These are phyloP conservation scores for Pterocarpus santalinus DNA, from an alignment of 306 rosid species.

Conservation along the genomic window DNA sequence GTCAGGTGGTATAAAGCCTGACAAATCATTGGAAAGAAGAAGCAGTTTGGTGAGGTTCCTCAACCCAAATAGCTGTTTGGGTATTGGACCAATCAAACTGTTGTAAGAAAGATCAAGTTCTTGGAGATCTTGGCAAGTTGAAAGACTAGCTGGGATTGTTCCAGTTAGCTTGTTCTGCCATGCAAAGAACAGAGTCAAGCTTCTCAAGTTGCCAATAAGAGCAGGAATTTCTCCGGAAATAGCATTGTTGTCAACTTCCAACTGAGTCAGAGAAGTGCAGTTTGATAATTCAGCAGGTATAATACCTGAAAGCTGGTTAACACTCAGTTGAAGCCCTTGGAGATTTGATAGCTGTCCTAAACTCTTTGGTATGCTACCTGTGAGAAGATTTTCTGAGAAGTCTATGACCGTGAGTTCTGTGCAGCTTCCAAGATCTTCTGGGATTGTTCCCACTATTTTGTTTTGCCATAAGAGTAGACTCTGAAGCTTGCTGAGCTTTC, in stretches of 20 bases:
- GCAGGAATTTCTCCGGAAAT: conserved; percentile 77
- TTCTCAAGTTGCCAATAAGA: conserved; percentile 73
- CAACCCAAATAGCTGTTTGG: conserved; percentile 66
- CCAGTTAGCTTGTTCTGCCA: conserved; percentile 85
- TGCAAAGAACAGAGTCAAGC: conserved; percentile 72
- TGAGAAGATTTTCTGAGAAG: conserved; percentile 77
- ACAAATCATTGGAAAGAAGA: conserved; percentile 76
- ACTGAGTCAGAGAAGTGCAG: conserved; percentile 65
- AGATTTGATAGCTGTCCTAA: conserved; percentile 70
- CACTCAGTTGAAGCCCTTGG: conserved; percentile 83
- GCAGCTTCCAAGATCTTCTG: conserved; percentile 77
- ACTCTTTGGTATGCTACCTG: conserved; percentile 77
- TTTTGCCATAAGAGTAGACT: conserved; percentile 79
- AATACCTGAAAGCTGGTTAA: conserved; percentile 71
- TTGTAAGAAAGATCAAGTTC: conserved; percentile 84
- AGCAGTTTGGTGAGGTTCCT: conserved; percentile 72
- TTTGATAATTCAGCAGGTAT: conserved; percentile 78
- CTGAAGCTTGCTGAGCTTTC: conserved; percentile 69
- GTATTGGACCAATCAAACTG: conserved; percentile 70
- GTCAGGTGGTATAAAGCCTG: conserved; percentile 82
- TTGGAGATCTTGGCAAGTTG: conserved; percentile 70
- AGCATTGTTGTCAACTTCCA: conserved; percentile 85
- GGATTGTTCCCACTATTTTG: conserved; percentile 71
- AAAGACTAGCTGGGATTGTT: conserved; percentile 74
- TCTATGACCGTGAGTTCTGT: conserved; percentile 65